Conservation (phyloP, 2,329 filamentous ascomycete genomes). For the Fusarium goolgardi region DNA sequence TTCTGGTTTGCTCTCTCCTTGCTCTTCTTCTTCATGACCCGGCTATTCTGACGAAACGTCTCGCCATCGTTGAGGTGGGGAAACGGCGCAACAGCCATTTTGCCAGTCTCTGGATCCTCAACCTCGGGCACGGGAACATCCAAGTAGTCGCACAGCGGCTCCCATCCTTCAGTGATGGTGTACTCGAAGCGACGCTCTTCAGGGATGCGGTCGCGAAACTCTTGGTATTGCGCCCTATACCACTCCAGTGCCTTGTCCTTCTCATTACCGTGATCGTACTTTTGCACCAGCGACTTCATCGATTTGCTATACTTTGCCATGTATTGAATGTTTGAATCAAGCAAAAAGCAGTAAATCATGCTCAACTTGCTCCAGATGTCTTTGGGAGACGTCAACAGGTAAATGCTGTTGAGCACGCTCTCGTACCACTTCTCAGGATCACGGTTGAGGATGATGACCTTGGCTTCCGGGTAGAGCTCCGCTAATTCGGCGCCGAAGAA, state of each 20-base stretch:
- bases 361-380: conserved; percentile 42
- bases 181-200: conserved; percentile 54
- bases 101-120: conserved; percentile 47
- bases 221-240: conserved; percentile 53
- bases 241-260: conserved; percentile 54
- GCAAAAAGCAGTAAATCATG: conserved; percentile 47
- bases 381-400: conserved; percentile 45
- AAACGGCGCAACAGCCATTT: conserved; percentile 50
- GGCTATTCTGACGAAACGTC: conserved; percentile 36
- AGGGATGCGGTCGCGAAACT: conserved; percentile 52
- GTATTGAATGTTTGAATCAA: conserved; percentile 45
- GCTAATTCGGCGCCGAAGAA: conserved; percentile 59
- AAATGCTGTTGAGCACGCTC: conserved; percentile 47
- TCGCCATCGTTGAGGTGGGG: conserved; percentile 51
- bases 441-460: conserved; percentile 55
- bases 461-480: conserved; percentile 51
- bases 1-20: conserved; percentile 44
- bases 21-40: conserved; percentile 20
- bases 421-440: conserved; percentile 54
- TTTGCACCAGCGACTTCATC: conserved; percentile 45
- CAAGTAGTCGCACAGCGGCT: conserved; percentile 56
- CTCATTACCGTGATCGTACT: conserved; percentile 50
- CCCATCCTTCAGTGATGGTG: conserved; percentile 55
- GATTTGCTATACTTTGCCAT: conserved; percentile 47
- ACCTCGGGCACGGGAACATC: conserved; percentile 53